phyloP scores from a whole-genome alignment of 768 basidiomycete species.

The Lentinus tigrinus region DNA sequence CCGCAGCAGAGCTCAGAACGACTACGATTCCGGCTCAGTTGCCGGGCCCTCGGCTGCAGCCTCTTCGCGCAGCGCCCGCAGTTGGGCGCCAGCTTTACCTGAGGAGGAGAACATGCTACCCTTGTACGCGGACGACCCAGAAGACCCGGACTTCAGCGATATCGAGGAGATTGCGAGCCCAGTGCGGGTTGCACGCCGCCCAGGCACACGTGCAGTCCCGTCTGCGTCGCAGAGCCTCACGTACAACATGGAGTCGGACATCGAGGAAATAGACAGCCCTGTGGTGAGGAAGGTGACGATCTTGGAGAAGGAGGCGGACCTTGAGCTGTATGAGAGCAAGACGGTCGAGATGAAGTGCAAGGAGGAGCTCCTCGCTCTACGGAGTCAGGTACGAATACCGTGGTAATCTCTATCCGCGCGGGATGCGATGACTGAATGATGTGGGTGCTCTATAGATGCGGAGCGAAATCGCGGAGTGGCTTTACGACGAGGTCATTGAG shows the following conservation, averaged over 20 bases:
- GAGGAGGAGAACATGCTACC: neutral
- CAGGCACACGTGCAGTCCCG: conserved; percentile 10
- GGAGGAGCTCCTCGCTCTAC: conserved; percentile 7
- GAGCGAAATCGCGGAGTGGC: neutral
- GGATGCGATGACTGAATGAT: neutral
- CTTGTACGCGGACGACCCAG: conserved; percentile 9
- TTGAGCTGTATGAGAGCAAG: neutral
- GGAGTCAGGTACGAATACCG: conserved; percentile 10
- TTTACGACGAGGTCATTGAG: neutral
- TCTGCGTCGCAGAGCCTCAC: conserved; percentile 12
- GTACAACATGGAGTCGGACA: conserved; percentile 8
- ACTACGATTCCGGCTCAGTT: neutral
- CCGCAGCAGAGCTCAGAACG: neutral
- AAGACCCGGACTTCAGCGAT: conserved; percentile 15
- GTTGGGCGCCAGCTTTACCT: neutral
- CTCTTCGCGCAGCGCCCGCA: neutral
- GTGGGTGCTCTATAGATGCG: neutral
- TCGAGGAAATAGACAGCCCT: neutral
- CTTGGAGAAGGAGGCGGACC: conserved; percentile 1
- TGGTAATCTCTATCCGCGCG: neutral
- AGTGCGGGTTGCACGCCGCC: conserved; percentile 1
- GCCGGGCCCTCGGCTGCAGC: neutral
- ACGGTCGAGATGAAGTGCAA: conserved; percentile 4
- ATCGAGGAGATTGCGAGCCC: conserved; percentile 18
- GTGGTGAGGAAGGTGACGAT: neutral